Evolutionary conservation across 352 stramenopile species (phyloP).

Genomic region (Phytopythium ostracodes): DNA sequence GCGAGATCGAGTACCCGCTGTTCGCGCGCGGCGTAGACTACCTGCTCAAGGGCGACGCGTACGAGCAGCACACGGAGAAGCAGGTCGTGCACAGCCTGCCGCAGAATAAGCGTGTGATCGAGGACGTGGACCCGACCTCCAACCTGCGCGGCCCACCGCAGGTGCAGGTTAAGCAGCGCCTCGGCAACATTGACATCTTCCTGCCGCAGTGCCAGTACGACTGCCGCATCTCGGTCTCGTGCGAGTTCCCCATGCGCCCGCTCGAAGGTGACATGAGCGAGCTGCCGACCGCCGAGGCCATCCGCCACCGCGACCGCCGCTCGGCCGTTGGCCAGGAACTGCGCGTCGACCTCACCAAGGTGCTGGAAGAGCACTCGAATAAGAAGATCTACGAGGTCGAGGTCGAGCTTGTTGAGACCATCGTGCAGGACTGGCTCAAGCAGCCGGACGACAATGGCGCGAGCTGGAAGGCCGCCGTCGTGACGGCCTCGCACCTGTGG

Average conservation of each 20-base stretch:
- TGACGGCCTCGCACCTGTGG: conserved; percentile 65
- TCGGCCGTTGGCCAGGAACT: conserved; percentile 75
- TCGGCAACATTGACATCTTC: conserved; percentile 85
- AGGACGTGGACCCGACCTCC: conserved; percentile 64
- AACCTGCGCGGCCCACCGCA: conserved; percentile 39
- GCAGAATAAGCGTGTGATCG: conserved; percentile 72
- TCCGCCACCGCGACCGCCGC: conserved; percentile 72
- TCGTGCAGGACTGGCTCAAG: conserved; percentile 75
- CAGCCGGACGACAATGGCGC: conserved; percentile 67
- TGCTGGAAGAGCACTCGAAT: conserved; percentile 72
- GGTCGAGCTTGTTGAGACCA: conserved; percentile 60
- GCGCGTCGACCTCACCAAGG: conserved; percentile 80
- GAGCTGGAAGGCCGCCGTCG: conserved; percentile 66
- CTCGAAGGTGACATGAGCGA: conserved; percentile 54
- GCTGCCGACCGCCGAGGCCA: conserved; percentile 63
- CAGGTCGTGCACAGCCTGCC: conserved; percentile 76
- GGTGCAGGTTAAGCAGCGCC: conserved; percentile 78
- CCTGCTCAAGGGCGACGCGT: conserved; percentile 68
- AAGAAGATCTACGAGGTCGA: conserved; percentile 75
- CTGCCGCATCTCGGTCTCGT: conserved; percentile 80
- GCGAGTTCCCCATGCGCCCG: conserved; percentile 62
- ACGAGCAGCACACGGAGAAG: conserved; percentile 72
- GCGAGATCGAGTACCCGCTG: conserved; percentile 59
- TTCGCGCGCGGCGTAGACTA: conserved; percentile 65
- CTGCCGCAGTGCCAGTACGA: conserved; percentile 83